Evolutionary conservation across 2,329 filamentous ascomycete species (phyloP), one percentile per base, ranked within the genome.

Genomic region (Stagonosporopsis rhizophila): DNA sequence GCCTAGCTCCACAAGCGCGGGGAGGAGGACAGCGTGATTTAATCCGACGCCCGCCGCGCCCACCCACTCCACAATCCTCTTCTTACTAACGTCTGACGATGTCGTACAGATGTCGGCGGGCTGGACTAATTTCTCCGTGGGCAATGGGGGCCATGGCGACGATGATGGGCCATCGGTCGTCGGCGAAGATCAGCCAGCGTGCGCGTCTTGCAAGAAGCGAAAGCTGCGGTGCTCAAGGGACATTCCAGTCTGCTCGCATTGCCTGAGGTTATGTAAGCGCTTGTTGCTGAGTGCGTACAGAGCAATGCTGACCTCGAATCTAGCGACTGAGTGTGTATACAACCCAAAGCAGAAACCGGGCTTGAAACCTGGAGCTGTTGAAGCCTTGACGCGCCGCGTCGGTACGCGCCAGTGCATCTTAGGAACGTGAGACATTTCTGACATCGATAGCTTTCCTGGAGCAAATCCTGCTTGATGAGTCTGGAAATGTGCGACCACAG

Each of bases 261-360:
- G 71, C 50, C 35, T 67, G 55, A 67, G 71, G 44, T 64, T 73
- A 19, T 64, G 71, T 74, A 66, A 53, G 70, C 63, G 17, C 38
- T 34, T 6, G 20, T 37, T n/a, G 14, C 27, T 7, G 17, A 44
- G 27, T 47, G 17, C n/a, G n/a, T 35, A 14, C 12, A 8, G 15
- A 27, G 41, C 14, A 34, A 55, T 41, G 38, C 62, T 69, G 53
- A 68, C 54, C 19, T 41, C 34, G 8, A 9, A 27, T 23, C 17
- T 27, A 74, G 71, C 64, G 3, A 68, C 70, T 5, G 64, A 67
- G 20, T 73, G 71, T 42, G 57, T 67, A 5, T 74, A 74, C 39
- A 64, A 65, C 22, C 66, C 71, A 23, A 74, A 71, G 52, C 70
- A 73, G 32, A 74, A 73, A 53, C 71, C 71, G 6, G 71, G 71